Evolutionary conservation across 2,329 filamentous ascomycete genomes (phyloP).

Genomic region (Penicillium sp.): DNA sequence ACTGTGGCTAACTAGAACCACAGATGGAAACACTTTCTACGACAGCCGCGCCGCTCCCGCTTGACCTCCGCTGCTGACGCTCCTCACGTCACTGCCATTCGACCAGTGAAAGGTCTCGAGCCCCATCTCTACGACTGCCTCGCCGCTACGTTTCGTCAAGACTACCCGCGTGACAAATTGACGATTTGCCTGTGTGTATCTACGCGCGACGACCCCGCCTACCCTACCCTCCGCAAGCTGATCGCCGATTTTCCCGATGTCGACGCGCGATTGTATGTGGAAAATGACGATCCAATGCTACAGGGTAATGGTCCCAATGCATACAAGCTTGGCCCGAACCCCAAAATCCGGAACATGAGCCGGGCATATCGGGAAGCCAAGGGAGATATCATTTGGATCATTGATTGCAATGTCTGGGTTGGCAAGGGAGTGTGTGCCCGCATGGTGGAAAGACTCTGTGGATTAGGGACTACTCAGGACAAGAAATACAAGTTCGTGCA

Average conservation of each 20-base stretch:
- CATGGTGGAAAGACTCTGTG: conserved; percentile 85
- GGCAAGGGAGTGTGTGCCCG: conserved; percentile 72
- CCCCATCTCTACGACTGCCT: conserved; percentile 90
- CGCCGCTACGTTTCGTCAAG: conserved; percentile 76
- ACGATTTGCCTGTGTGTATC: conserved; percentile 82
- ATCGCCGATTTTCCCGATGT: conserved; percentile 69
- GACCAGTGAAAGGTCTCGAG: conserved; percentile 90
- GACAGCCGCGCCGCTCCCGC: conserved; percentile 42
- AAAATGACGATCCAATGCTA: conserved; percentile 74
- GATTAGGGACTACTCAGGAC: conserved; percentile 52
- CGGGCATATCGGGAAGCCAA: conserved; percentile 85
- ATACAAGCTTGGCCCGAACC: conserved; percentile 79
- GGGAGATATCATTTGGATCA: conserved; percentile 86
- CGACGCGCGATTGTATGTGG: conserved; percentile 72
- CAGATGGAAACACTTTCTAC: conserved; percentile 57
- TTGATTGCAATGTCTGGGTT: conserved; percentile 97
- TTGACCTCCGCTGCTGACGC: conserved; percentile 49
- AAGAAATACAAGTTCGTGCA: conserved; percentile 84
- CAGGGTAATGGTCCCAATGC: conserved; percentile 52
- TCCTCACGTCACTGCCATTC: conserved; percentile 84
- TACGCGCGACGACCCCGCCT: conserved; percentile 70
- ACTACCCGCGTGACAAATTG: conserved; percentile 73
- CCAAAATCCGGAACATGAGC: conserved; percentile 98
- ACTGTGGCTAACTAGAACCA: not conserved
- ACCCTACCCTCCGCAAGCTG: conserved; percentile 68